These are phyloP conservation scores for Silene noctiflora DNA, from an alignment of 179 eudicot genomes.

Conservation along the genomic window DNA sequence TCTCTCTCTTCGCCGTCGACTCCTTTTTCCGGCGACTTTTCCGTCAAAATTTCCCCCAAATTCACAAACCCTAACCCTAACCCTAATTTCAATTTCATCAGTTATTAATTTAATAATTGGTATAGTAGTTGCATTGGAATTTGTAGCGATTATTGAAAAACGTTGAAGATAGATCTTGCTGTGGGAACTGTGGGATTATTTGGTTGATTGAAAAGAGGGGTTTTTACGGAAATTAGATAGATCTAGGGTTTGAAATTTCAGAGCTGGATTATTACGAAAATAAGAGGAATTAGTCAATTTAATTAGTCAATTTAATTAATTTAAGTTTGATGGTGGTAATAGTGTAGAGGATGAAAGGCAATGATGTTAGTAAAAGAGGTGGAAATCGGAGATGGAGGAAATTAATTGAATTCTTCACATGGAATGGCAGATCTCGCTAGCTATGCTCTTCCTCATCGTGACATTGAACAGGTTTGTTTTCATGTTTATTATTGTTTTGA, in stretches of 20 bases:
- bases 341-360: slow-evolving; percentile 73
- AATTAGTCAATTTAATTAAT: background rate
- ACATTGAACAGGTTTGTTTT: slow-evolving; percentile 70
- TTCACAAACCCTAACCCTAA: background rate
- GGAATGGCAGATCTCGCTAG: slow-evolving; percentile 99
- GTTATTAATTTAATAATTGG: background rate
- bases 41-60: background rate
- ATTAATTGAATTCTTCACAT: slow-evolving; percentile 57
- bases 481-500: background rate
- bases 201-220: background rate
- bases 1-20: slow-evolving; percentile 7
- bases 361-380: slow-evolving; percentile 25
- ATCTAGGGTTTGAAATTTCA: slow-evolving; percentile 24
- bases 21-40: slow-evolving; percentile 11
- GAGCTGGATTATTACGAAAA: background rate
- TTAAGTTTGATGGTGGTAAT: slow-evolving; percentile 32
- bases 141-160: slow-evolving; percentile 1
- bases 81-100: background rate
- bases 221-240: slow-evolving; percentile 16
- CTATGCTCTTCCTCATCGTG: slow-evolving; percentile 72
- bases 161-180: slow-evolving; percentile 1
- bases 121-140: slow-evolving; percentile 16
- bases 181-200: slow-evolving; percentile 5
- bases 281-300: slow-evolving; percentile 9
- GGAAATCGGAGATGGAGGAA: slow-evolving; percentile 57